Conservation (phyloP, 139 green algal genomes). For the Monoraphidium neglectum region DNA sequence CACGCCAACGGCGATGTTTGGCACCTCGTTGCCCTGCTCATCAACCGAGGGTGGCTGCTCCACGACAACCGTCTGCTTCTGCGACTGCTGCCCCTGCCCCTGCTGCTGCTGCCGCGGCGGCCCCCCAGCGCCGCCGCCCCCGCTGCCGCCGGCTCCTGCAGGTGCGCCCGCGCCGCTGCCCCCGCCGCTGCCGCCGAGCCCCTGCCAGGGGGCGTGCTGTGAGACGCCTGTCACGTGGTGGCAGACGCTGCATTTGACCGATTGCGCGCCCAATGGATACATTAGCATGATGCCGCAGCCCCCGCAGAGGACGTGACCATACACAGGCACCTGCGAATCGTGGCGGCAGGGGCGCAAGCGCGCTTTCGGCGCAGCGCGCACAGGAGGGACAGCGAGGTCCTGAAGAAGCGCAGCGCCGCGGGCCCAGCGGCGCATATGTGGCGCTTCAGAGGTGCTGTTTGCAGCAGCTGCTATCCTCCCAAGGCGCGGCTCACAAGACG, state of each 20-base stretch:
- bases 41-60: constrained; percentile 79
- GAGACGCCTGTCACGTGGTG: constrained; percentile 77
- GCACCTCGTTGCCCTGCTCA: constrained; percentile 75
- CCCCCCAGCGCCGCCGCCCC: neutral
- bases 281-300: constrained; percentile 89
- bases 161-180: neutral
- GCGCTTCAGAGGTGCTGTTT: neutral
- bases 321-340: constrained; percentile 53
- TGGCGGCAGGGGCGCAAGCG: too few relatives aligned
- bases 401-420: neutral
- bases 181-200: neutral
- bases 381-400: neutral
- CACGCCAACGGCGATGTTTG: constrained; percentile 43
- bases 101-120: neutral
- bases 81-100: neutral
- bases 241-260: constrained; percentile 94
- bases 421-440: too few relatives aligned
- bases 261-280: constrained; percentile 86
- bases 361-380: too few relatives aligned
- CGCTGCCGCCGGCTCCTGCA: neutral
- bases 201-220: constrained; percentile 5
- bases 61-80: constrained; percentile 75
- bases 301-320: constrained; percentile 84
- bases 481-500: too few relatives aligned
- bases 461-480: too few relatives aligned